Evolutionary conservation across 306 rosid species (phyloP).

Genomic region (Cucumis melo): DNA sequence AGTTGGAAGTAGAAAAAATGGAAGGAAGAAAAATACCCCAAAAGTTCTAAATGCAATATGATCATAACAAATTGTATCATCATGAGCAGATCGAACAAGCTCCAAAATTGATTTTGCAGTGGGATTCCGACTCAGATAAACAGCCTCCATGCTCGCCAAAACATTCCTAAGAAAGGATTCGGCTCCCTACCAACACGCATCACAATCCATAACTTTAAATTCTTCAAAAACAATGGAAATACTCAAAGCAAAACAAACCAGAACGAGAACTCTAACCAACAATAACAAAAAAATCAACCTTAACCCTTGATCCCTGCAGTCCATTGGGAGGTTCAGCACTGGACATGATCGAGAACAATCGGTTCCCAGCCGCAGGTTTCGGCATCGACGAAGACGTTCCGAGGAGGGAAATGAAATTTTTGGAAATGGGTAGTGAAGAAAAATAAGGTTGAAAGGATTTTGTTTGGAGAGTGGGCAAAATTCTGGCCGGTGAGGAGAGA

Average conservation of each 20-base stretch:
- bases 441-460: background rate
- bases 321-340: background rate
- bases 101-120: constrained; percentile 78
- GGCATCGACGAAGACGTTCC: background rate
- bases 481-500: background rate
- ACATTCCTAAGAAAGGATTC: constrained; percentile 64
- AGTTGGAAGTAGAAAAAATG: background rate
- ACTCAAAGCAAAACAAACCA: background rate
- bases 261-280: background rate
- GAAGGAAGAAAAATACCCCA: constrained; percentile 48
- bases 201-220: background rate
- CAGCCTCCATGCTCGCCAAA: constrained; percentile 58
- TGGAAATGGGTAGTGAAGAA: background rate
- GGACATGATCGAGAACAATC: background rate
- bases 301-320: background rate
- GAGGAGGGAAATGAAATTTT: background rate
- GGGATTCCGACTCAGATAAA: constrained; percentile 75
- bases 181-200: constrained; percentile 36
- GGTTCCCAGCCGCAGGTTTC: background rate
- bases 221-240: background rate
- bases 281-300: background rate
- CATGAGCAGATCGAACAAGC: constrained; percentile 50
- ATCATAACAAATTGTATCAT: constrained; percentile 51
- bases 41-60: constrained; percentile 91
- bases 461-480: background rate